A percentile compares a stretch with the other conserved stretches of the same genome.
These are phyloP conservation scores for Arthrobotrys iridis DNA, from an alignment of 2,329 filamentous ascomycete species.

Conservation along the genomic window DNA sequence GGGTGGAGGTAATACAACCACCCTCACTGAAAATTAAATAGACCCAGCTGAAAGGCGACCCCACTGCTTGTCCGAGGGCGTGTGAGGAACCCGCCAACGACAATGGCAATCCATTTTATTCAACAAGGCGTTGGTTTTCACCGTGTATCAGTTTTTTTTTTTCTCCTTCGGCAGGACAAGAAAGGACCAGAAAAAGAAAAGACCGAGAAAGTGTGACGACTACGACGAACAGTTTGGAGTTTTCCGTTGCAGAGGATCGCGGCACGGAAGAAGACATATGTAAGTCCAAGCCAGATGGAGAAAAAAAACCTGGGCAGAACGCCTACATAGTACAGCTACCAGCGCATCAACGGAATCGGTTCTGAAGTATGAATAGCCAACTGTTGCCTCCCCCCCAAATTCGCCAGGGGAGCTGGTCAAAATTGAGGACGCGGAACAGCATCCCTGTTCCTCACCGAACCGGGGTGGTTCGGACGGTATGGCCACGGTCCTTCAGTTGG, in stretches of 20 bases:
- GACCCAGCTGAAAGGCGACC: conserved; percentile 44
- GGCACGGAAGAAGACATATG: conserved; percentile 3
- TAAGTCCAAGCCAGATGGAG: background rate
- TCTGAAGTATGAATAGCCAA: conserved; percentile 37
- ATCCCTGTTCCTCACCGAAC: conserved; percentile 39
- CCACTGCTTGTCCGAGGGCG: conserved; percentile 25
- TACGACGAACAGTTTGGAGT: too few relatives aligned
- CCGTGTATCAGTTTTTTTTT: conserved; percentile 6
- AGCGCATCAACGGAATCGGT: conserved; percentile 41
- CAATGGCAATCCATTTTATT: background rate
- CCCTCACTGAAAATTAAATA: conserved; percentile 44
- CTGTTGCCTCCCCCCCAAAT: conserved; percentile 41
- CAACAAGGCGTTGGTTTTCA: background rate
- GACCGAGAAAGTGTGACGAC: conserved; percentile 7
- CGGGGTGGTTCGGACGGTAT: conserved; percentile 44
- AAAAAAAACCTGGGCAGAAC: background rate
- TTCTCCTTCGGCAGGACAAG: too few relatives aligned
- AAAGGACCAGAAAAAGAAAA: background rate
- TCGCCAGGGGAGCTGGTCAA: conserved; percentile 45
- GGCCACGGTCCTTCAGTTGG: conserved; percentile 46
- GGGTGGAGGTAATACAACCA: conserved; percentile 39
- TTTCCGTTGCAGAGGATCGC: conserved; percentile 1
- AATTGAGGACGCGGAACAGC: conserved; percentile 47
- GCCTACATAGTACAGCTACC: conserved; percentile 36
- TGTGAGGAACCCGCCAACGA: conserved; percentile 17